These are phyloP conservation scores for Favolaschia claudopus DNA, from an alignment of 768 basidiomycete genomes.

Conservation along the genomic window DNA sequence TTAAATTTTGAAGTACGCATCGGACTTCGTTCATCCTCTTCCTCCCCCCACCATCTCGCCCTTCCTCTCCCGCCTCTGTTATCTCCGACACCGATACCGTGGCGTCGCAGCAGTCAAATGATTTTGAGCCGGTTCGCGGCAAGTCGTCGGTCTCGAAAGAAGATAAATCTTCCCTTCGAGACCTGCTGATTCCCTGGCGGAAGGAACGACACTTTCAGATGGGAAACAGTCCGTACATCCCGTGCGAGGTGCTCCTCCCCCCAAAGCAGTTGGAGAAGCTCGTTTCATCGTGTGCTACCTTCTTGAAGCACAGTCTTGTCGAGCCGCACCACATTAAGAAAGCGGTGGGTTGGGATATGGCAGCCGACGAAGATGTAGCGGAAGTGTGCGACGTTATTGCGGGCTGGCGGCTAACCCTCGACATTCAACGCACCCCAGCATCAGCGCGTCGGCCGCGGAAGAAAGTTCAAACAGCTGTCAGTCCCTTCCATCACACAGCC, in stretches of 20 bases:
- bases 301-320: neutral
- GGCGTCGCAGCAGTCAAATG: too few species aligned
- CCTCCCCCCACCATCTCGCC: too few species aligned
- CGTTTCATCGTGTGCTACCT: neutral
- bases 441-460: neutral
- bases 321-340: neutral
- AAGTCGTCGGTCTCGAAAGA: too few species aligned
- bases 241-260: neutral
- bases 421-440: constrained; percentile 1
- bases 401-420: neutral
- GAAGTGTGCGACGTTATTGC: neutral
- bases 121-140: too few species aligned
- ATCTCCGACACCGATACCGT: too few species aligned
- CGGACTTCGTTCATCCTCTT: too few species aligned
- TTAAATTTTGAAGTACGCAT: too few species aligned
- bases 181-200: too few species aligned
- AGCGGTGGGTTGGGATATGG: neutral
- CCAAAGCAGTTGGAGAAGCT: neutral
- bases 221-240: too few species aligned
- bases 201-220: too few species aligned
- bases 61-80: too few species aligned
- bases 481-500: neutral
- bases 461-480: neutral
- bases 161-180: too few species aligned
- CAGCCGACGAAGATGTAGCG: neutral